Evolutionary conservation across 176 grass and related monocot species (phyloP).

Genomic region (Cenchrus americanus): DNA sequence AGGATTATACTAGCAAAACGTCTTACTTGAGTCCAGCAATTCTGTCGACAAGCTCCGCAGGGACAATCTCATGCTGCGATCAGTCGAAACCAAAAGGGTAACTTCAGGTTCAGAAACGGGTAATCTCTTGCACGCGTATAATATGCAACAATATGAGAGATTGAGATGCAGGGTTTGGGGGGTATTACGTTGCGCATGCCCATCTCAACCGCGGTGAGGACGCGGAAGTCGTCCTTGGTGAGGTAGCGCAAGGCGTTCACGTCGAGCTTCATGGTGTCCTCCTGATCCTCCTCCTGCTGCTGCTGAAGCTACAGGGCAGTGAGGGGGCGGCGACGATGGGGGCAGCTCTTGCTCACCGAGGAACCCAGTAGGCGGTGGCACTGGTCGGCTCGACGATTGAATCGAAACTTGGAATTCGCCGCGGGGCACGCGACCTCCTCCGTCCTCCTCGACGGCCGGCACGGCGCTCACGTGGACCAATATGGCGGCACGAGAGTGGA

Average conservation of each 20-base stretch:
- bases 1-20: background rate
- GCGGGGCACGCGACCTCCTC: background rate
- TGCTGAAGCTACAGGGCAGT: background rate
- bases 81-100: background rate
- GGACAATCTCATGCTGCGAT: slow-evolving; percentile 84
- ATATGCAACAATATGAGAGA: background rate
- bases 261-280: slow-evolving; percentile 77
- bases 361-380: background rate
- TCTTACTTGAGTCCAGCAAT: slow-evolving; percentile 85
- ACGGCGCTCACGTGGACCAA: background rate
- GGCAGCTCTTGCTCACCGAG: background rate
- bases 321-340: background rate
- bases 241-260: slow-evolving; percentile 90
- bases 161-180: background rate
- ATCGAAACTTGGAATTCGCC: background rate
- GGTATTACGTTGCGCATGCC: slow-evolving; percentile 88
- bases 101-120: background rate
- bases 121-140: background rate
- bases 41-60: slow-evolving; percentile 81
- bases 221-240: slow-evolving; percentile 83
- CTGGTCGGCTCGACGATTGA: background rate
- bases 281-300: background rate
- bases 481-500: background rate
- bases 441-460: background rate
- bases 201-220: slow-evolving; percentile 91